Evolutionary conservation across 2,329 filamentous ascomycete genomes (phyloP).

Genomic region (Simplicillium sp.): DNA sequence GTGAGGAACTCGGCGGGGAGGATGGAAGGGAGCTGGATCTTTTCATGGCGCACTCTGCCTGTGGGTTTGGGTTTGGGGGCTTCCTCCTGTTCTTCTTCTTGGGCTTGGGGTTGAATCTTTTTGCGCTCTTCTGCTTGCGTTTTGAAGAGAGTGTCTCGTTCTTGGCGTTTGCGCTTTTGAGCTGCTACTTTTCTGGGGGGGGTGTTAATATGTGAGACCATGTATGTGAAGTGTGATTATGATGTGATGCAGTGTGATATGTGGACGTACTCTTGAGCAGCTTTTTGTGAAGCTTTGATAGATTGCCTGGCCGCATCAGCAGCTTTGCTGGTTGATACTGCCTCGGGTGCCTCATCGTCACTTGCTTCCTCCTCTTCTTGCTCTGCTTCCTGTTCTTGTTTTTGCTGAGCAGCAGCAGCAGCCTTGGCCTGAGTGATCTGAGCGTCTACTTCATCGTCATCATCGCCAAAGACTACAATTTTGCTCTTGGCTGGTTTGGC

Average conservation of each 20-base stretch:
- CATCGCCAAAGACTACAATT: constrained; percentile 24
- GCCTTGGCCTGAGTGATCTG: constrained; percentile 6
- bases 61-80: constrained; percentile 9
- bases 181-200: constrained; percentile 35
- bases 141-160: constrained; percentile 44
- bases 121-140: constrained; percentile 44
- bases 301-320: constrained; percentile 36
- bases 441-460: constrained; percentile 17
- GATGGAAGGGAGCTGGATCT: constrained; percentile 26
- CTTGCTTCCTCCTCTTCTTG: constrained; percentile 31
- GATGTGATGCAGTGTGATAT: background rate
- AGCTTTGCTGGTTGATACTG: constrained; percentile 42
- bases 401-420: constrained; percentile 5
- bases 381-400: constrained; percentile 18
- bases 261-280: constrained; percentile 38
- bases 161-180: constrained; percentile 45
- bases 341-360: constrained; percentile 49
- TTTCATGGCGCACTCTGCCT: background rate
- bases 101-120: constrained; percentile 15
- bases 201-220: background rate
- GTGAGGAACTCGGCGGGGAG: constrained; percentile 44
- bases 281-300: constrained; percentile 36
- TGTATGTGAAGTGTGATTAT: constrained; percentile 3
- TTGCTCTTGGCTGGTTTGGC: constrained; percentile 7
- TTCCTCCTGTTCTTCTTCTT: constrained; percentile 9